phyloP scores from a whole-genome alignment of 768 basidiomycete species.

The Rhodotorula sphaerocarpa region DNA sequence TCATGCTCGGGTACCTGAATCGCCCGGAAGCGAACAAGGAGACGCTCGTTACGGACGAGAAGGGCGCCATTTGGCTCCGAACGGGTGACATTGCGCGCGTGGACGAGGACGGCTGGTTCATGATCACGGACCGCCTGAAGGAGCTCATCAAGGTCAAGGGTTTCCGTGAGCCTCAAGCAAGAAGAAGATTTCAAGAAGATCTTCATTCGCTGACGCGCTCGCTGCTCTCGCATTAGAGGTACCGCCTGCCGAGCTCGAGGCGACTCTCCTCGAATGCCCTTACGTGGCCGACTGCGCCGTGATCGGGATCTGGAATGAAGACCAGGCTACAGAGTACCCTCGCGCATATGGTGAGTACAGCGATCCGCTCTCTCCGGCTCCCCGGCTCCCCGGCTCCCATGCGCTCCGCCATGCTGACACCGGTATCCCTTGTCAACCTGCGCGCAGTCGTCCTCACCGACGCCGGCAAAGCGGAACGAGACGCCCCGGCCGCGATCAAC shows the following conservation, averaged over 20 bases:
- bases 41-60: constrained; percentile 17
- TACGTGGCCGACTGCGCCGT: constrained; percentile 66
- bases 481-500: constrained; percentile 16
- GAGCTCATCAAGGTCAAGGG: constrained; percentile 42
- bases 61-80: constrained; percentile 25
- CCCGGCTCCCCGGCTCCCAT: no score
- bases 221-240: background rate
- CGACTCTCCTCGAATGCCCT: constrained; percentile 28
- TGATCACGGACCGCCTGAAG: constrained; percentile 42
- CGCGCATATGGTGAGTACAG: constrained; percentile 41
- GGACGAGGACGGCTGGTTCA: constrained; percentile 29
- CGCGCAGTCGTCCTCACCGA: constrained; percentile 19
- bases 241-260: constrained; percentile 30
- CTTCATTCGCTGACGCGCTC: background rate
- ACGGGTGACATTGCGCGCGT: constrained; percentile 37
- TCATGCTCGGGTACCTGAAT: constrained; percentile 37
- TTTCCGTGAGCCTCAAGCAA: constrained; percentile 16
- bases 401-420: background rate
- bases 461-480: constrained; percentile 7
- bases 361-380: no score
- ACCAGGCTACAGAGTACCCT: constrained; percentile 73
- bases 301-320: constrained; percentile 60
- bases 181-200: background rate
- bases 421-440: background rate
- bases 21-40: constrained; percentile 31